These are phyloP conservation scores for Tieghemostelium lacteum DNA, from an alignment of 78 protist species.

Conservation along the genomic window DNA sequence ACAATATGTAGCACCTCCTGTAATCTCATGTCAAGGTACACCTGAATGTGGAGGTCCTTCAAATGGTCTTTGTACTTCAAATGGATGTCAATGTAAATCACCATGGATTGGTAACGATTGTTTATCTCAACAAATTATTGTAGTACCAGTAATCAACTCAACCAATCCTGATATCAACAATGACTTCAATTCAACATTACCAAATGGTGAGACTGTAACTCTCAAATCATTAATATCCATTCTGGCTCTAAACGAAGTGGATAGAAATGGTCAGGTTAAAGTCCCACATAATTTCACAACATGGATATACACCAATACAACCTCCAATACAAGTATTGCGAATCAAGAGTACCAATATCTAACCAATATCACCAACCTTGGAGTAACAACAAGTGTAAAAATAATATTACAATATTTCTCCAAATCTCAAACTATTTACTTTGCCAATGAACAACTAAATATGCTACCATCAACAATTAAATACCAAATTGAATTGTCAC, in stretches of 20 bases:
- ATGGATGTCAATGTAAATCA: slow-evolving; percentile 11
- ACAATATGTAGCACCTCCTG: no score
- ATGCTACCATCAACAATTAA: slow-evolving; percentile 46
- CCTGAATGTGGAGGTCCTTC: background rate
- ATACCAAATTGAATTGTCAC: slow-evolving; percentile 12
- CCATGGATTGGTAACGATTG: background rate
- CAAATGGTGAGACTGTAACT: background rate
- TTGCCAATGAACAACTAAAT: background rate
- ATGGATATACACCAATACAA: no score
- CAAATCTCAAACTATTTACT: no score
- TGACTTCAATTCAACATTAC: background rate
- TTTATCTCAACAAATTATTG: background rate
- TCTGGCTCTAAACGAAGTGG: background rate
- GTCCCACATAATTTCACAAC: no score
- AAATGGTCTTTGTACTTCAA: background rate
- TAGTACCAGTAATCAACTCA: background rate
- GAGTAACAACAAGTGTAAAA: no score
- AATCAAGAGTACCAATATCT: no score
- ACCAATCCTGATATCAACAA: background rate
- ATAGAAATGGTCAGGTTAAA: background rate
- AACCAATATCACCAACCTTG: no score
- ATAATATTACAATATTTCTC: no score
- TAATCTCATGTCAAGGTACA: no score
- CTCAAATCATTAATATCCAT: background rate
- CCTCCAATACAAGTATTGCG: no score